Percentiles rank a stretch among this genome's conserved stretches.
phyloP scores from a whole-genome alignment of 2,329 filamentous ascomycete species.

The Neocucurbitaria cava region DNA sequence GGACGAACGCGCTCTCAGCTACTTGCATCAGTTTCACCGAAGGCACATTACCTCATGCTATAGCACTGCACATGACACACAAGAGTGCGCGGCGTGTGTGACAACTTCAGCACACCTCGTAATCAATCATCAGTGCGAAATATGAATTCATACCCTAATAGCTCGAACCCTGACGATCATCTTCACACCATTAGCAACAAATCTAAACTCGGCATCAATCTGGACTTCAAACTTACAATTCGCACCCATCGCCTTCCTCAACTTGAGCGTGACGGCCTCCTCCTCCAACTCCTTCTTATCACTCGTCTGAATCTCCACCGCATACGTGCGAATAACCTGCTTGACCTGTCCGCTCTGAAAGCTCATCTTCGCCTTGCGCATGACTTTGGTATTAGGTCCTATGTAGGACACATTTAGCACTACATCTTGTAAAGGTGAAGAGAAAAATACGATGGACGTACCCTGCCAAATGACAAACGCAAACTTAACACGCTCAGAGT shows the following conservation, averaged over 20 bases:
- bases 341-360: slow-evolving; percentile 73
- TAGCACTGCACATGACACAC: too few species aligned
- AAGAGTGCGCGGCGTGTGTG: too few species aligned
- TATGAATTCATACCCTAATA: slow-evolving; percentile 13
- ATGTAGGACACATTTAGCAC: neutral
- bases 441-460: too few species aligned
- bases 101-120: too few species aligned
- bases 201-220: neutral
- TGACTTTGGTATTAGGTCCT: slow-evolving; percentile 64
- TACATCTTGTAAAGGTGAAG: too few species aligned
- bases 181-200: slow-evolving; percentile 9
- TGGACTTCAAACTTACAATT: slow-evolving; percentile 65
- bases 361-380: slow-evolving; percentile 73
- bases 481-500: slow-evolving; percentile 73
- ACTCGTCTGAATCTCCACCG: slow-evolving; percentile 68
- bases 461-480: slow-evolving; percentile 73
- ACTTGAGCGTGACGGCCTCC: slow-evolving; percentile 64
- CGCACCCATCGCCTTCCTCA: slow-evolving; percentile 72
- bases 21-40: too few species aligned
- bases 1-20: too few species aligned
- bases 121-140: too few species aligned
- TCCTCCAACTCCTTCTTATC: slow-evolving; percentile 68
- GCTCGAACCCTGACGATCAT: slow-evolving; percentile 29
- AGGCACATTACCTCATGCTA: too few species aligned
- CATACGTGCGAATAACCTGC: slow-evolving; percentile 68